Evolutionary conservation across 441 rosid species (phyloP), one percentile per base, ranked within the genome.

Genomic region (Macaranga tanarius): DNA sequence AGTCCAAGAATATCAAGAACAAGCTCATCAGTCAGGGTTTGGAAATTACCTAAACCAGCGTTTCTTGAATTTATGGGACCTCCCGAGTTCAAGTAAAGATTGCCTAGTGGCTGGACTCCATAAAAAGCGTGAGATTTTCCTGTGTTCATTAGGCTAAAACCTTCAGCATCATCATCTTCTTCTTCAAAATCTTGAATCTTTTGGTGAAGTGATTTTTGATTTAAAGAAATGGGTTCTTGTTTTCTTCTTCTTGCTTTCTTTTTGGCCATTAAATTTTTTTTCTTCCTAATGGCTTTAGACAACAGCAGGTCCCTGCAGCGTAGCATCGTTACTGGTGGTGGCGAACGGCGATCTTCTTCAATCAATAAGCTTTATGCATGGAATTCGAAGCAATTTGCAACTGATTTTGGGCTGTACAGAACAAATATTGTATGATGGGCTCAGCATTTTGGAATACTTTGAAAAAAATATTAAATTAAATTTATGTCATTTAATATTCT

Each of bases 91-190:
- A 93, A 77, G 80, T 85, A 91, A 10, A 91, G 85, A 76, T 95
- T 95, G 0, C 99, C 98, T 15, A 95, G 84, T 11, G 99, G 99
- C 75, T 91, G 97, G 51, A 93, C 96, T 19, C 97, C 90, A 73
- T 90, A 84, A 55, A 22, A 20, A 23, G 79, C 59, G 62, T 82
- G 82, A 22, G 93, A 85, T n/a, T 85, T 81, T 69, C 85, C 82
- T 67, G 91, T 83, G 77, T 69, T 65, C 75, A 88, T 90, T 51
- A 95, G 90, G 79, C 79, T 79, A 77, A 89, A 92, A n/a, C 93
- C 93, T 73, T 57, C 72, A 56, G 76, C 89, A 10, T 73, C 73
- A 1, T 79, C 88, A 38, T 74, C 85, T 55, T 12, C 20, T 16
- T 50, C 62, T 40, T 65, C 58, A 20, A 20, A 22, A 16, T 45